Evolutionary conservation across 495 filamentous ascomycete species (phyloP), one percentile per base, ranked within the genome.

Genomic region (Podospora sp.): DNA sequence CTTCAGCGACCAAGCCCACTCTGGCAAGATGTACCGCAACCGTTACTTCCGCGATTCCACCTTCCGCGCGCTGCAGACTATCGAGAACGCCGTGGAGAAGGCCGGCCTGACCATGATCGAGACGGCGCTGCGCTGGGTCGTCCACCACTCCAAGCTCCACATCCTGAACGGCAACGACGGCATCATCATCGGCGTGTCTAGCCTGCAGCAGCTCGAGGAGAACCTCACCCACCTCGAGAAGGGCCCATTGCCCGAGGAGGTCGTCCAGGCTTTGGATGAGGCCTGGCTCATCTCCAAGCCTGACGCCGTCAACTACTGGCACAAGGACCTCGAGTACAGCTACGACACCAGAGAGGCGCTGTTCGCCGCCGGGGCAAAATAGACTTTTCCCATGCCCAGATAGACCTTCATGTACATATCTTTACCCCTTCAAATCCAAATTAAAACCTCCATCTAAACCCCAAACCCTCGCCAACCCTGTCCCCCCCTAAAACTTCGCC

Each of bases 171-270:
- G 91, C 12, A 88, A 89, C 65, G 93, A 97, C 73, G 94, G 93
- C 0, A 81, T 97, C 20, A 85, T 97, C 61, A 85, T 97, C 58
- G 94, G 94, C 4, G 86, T 95, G 6, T 91, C 87, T 67, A 92
- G 85, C 69, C 80, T 90, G 64, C 80, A 83, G 25, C 93, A 97
- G 78, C 79, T 97, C 24, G 85, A 91, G 71, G 78, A 80, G 56
- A 97, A 97, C 70, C 80, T 97, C 56, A 81, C 83, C 35, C 86
- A 91, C 69, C 74, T 96, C 3, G 91, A 95, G 79, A 96, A 96
- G 79, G 92, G 92, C 0, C 93, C 94, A 12, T 78, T 97, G 59
- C 94, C 93, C 0, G 86, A 94, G 53, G 93, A 95, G 59, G 90
- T 97, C 24, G 84, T 97, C 20, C 77, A 90, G 73, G 89, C 85